Evolutionary conservation across 495 filamentous ascomycete species (phyloP), one percentile per base, ranked within the genome.

Genomic region (Penicillium pulvis): DNA sequence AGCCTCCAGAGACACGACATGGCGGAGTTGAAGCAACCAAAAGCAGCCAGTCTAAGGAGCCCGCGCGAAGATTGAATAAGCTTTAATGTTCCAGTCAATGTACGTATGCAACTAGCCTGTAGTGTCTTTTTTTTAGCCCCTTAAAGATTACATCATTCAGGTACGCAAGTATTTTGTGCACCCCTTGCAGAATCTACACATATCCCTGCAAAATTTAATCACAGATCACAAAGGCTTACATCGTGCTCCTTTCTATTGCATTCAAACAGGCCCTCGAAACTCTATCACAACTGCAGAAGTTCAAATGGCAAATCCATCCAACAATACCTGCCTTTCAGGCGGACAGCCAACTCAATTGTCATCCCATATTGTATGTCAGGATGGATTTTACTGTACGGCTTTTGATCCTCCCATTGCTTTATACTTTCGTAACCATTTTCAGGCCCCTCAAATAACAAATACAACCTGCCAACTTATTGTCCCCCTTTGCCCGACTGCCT

Each of bases 271-370:
- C 20, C 20, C 20, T 23, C 20, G 20, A 39, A 10, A 33, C 1
- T 39, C 1, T 4, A 14, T 1, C 10, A 39, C 6, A 39, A 3
- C 9, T 11, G 11, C 12, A 0, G 12, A 39, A 39, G 12, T 7
- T 1, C 35, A 39, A 14, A 39, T 39, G 35, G 35, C 9, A 12
- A 16, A 12, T 39, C 1, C 10, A 16, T 52, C 31, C 3, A 50
- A 50, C 16, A 50, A 7, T 12, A 50, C 47, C 16, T 50, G 47
- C 31, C 24, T 50, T 24, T 50, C 47, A 8, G 47, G 47, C 16
- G 23, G 23, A 33, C 26, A 50, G 14, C 4, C 47, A n/a, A 8
- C 31, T n/a, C 8, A 0, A 8, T 45, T 45, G 6, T 45, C n/a
- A 1, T 45, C 43, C 23, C 23, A 17, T 12, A 0, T 9, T 4